phyloP scores from a whole-genome alignment of 108 stramenopile species.

The Discostella pseudostelligera region DNA sequence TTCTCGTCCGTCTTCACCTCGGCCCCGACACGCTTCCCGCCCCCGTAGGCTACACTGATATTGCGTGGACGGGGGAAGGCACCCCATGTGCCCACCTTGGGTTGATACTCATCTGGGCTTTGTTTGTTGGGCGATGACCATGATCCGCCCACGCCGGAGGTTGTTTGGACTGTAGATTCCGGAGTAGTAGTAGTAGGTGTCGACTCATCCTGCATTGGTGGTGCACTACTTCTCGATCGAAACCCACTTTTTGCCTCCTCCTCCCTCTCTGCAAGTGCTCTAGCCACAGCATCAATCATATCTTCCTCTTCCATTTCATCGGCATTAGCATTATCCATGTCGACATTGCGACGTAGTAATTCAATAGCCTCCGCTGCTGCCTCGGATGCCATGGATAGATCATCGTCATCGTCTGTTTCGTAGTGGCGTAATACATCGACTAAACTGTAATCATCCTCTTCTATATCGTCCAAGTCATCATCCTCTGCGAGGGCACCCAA shows the following conservation, averaged over 20 bases:
- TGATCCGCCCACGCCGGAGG: slow-evolving; percentile 76
- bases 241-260: no score
- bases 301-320: slow-evolving; percentile 69
- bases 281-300: slow-evolving; percentile 60
- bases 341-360: slow-evolving; percentile 44
- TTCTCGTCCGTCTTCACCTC: slow-evolving; percentile 51
- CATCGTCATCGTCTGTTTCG: slow-evolving; percentile 12
- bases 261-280: slow-evolving; percentile 49
- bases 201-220: no score
- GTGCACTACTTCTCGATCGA: slow-evolving; percentile 2
- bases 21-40: slow-evolving; percentile 82
- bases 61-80: slow-evolving; percentile 91
- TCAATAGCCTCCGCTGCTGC: slow-evolving; percentile 37
- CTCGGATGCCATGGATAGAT: slow-evolving; percentile 23
- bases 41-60: slow-evolving; percentile 90
- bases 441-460: slow-evolving; percentile 13
- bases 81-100: slow-evolving; percentile 86
- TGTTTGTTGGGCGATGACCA: slow-evolving; percentile 38
- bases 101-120: slow-evolving; percentile 50
- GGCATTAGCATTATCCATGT: slow-evolving; percentile 36
- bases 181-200: not conserved
- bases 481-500: slow-evolving; percentile 20
- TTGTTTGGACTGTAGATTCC: slow-evolving; percentile 33
- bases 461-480: slow-evolving; percentile 29
- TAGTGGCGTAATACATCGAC: not conserved